A percentile compares a stretch with the other conserved stretches of the same genome.
phyloP scores from a whole-genome alignment of 345 rosid species.

The Eucalyptus marginata region DNA sequence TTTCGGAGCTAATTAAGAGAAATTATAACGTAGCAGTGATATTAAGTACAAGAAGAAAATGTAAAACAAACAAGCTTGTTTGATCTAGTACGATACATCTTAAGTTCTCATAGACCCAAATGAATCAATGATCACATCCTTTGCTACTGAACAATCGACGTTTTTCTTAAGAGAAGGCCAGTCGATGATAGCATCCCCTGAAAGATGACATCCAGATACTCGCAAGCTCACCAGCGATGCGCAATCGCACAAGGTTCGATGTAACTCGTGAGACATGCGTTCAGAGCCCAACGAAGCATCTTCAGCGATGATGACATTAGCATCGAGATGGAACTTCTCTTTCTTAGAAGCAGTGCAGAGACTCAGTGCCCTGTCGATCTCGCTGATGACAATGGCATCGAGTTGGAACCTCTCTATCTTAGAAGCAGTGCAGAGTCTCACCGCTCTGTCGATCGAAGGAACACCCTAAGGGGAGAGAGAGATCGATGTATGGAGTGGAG shows the following conservation, averaged over 20 bases:
- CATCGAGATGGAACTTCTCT: too few species aligned
- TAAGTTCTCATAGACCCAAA: neutral
- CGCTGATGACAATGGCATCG: neutral
- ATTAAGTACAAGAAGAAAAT: neutral
- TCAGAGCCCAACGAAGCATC: neutral
- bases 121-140: neutral
- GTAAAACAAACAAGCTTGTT: neutral
- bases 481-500: neutral
- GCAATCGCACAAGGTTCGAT: neutral
- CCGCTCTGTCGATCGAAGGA: neutral
- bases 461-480: neutral
- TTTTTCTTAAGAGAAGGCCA: neutral
- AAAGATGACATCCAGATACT: neutral
- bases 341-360: too few species aligned
- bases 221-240: neutral
- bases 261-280: accelerated
- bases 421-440: neutral
- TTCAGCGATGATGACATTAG: neutral
- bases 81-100: neutral
- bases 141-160: neutral
- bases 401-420: neutral
- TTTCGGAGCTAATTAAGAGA: neutral
- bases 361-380: too few species aligned
- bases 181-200: neutral
- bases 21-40: neutral